These are phyloP conservation scores for Arabidopsis arenosa DNA, from an alignment of 345 rosid genomes.

Conservation along the genomic window DNA sequence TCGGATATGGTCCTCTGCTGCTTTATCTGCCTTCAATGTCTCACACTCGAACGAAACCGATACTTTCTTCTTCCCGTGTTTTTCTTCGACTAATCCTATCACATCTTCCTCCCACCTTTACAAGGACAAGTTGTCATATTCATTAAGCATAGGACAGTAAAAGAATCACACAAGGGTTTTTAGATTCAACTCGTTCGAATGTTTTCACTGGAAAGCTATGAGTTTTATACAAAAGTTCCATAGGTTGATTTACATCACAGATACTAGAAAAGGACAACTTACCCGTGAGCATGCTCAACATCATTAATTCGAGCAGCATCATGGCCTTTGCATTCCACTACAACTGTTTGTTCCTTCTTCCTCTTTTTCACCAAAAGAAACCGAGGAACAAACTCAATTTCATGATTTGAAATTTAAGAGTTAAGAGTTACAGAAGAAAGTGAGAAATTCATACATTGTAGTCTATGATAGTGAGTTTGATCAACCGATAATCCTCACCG, in stretches of 20 bases:
- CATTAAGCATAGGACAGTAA: background rate
- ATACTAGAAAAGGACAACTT: conserved; percentile 33
- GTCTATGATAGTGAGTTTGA: conserved; percentile 82
- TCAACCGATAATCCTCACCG: conserved; percentile 89
- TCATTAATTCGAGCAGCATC: conserved; percentile 86
- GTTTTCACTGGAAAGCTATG: conserved; percentile 1
- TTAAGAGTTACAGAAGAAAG: background rate
- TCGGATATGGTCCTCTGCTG: conserved; percentile 87
- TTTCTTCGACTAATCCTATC: conserved; percentile 68
- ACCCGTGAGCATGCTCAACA: conserved; percentile 90
- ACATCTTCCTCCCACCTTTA: conserved; percentile 85
- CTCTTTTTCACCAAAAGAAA: conserved; percentile 49
- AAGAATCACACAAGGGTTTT: background rate
- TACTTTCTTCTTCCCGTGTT: conserved; percentile 68
- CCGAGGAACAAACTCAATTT: background rate
- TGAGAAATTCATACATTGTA: conserved; percentile 54
- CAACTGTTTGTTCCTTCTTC: conserved; percentile 68
- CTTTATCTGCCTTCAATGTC: conserved; percentile 87
- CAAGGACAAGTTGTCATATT: conserved; percentile 20
- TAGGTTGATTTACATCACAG: background rate
- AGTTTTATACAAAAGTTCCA: background rate
- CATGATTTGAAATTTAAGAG: background rate
- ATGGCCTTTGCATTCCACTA: conserved; percentile 95
- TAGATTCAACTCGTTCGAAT: conserved; percentile 1
- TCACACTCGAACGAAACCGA: conserved; percentile 77